These are phyloP conservation scores for Lasiosphaeris hirsuta DNA, from an alignment of 495 filamentous ascomycete genomes.

Conservation along the genomic window DNA sequence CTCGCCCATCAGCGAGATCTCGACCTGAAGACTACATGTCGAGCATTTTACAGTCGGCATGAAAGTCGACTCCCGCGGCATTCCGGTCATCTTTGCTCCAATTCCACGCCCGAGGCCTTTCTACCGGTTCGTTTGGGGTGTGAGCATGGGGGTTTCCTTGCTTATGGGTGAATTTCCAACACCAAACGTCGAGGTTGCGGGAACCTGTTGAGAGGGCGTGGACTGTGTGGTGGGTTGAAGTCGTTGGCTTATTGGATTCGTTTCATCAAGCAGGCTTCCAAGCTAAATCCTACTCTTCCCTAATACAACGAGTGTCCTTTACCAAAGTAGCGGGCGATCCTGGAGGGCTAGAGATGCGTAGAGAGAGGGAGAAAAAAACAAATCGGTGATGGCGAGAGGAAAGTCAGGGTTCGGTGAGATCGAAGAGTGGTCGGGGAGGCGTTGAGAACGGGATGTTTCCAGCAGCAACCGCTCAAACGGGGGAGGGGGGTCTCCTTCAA, in stretches of 20 bases:
- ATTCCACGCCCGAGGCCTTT: conserved; percentile 18
- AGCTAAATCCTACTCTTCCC: too few relatives aligned
- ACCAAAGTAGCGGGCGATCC: too few relatives aligned
- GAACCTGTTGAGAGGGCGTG: too few relatives aligned
- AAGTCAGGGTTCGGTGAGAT: background rate
- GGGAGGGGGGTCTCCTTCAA: background rate
- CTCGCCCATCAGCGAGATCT: conserved; percentile 89
- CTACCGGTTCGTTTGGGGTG: conserved; percentile 10
- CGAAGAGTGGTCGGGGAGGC: background rate
- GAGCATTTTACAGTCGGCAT: conserved; percentile 97
- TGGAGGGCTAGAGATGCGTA: too few relatives aligned
- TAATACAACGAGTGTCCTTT: too few relatives aligned
- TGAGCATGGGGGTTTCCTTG: conserved; percentile 13
- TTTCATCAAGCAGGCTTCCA: too few relatives aligned
- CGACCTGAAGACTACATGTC: conserved; percentile 76
- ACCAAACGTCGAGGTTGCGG: background rate
- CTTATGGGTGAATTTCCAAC: too few relatives aligned
- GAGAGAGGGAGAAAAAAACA: too few relatives aligned
- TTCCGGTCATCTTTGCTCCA: conserved; percentile 40
- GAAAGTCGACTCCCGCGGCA: conserved; percentile 61
- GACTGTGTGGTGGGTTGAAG: too few relatives aligned
- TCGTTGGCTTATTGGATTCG: too few relatives aligned
- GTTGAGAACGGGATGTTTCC: conserved; percentile 9
- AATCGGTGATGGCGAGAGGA: too few relatives aligned
- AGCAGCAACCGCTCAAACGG: conserved; percentile 1